Evolutionary conservation across 2,329 filamentous ascomycete species (phyloP), one percentile per base, ranked within the genome.

Genomic region (Calonectria hawksworthii): DNA sequence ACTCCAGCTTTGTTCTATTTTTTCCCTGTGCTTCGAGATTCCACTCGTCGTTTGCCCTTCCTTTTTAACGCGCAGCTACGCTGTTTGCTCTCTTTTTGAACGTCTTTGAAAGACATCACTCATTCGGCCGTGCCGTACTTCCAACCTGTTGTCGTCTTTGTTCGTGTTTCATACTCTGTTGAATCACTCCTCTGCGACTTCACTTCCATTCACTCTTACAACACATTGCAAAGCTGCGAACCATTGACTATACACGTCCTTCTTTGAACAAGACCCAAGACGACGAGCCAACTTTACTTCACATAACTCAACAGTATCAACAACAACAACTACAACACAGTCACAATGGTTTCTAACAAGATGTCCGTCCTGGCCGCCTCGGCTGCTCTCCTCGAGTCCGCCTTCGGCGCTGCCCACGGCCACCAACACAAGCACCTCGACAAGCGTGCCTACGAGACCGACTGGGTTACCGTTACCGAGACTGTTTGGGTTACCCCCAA

Each of bases 71-170:
- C 79, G 72, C 78, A 82, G 78, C 80, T 77, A 81, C 81, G 80
- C 83, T 82, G 77, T 69, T 81, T 75, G 80, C 86, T 85, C 84
- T 83, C 80, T 83, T 75, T 83, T 85, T 73, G 87, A 63, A 63
- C 85, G 86, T 89, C 88, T 90, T 90, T 89, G 88, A 90, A 80
- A 90, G 88, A 89, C 85, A 73, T 74, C 79, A 78, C 82, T 75
- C 82, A 68, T 74, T 79, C 83, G 83, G 84, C 84, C 80, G 84
- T 82, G 85, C 83, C 85, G 82, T 63, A 78, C 74, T 74, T 75
- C 68, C 76, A 78, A 61, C 75, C 70, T 54, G 66, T 74, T 77
- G 75, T 76, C 71, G 61, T n/a, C 41, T 75, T 77, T 67, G 64
- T 72, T 63, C 74, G 75, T 74, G 70, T 74, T 76, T 73, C 74